Conservation (phyloP, 2,329 filamentous ascomycete species). For the Pyrenochaeta sp. region DNA sequence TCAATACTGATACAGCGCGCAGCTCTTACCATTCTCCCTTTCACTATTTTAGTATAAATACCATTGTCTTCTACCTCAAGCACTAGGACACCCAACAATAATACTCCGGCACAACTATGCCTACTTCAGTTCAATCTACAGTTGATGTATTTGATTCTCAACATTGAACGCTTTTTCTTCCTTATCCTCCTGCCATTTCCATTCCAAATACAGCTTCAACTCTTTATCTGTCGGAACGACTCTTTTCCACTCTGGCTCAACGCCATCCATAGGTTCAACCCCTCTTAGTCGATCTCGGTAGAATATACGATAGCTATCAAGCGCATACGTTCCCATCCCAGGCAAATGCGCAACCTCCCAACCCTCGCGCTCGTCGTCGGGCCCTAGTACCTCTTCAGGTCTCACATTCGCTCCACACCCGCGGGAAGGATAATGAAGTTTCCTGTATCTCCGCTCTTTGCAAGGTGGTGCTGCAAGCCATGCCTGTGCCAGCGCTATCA, state of each 20-base stretch:
- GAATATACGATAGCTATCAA: slow-evolving; percentile 94
- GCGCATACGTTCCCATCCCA: slow-evolving; percentile 75
- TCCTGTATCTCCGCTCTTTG: slow-evolving; percentile 65
- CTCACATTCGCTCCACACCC: slow-evolving; percentile 52
- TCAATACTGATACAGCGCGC: no score
- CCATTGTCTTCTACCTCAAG: no score
- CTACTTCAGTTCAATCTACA: no score
- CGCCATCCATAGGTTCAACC: slow-evolving; percentile 61
- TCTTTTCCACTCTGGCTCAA: slow-evolving; percentile 90
- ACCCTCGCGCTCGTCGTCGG: slow-evolving; percentile 52
- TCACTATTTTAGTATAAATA: no score
- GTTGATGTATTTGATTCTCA: no score
- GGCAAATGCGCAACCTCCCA: slow-evolving; percentile 91
- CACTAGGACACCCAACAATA: no score
- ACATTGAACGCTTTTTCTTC: no score
- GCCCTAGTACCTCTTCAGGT: slow-evolving; percentile 51
- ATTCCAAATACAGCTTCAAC: slow-evolving; percentile 82
- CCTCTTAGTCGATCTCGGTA: slow-evolving; percentile 81
- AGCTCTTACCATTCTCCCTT: no score
- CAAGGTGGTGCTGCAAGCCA: slow-evolving; percentile 73
- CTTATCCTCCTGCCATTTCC: slow-evolving; percentile 86
- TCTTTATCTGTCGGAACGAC: slow-evolving; percentile 87
- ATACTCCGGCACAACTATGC: no score
- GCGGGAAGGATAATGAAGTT: slow-evolving; percentile 53
- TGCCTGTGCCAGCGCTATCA: slow-evolving; percentile 73